Base-by-base conservation (phyloP, 805 yeast genomes). In the Candida manassasensis region DNA sequence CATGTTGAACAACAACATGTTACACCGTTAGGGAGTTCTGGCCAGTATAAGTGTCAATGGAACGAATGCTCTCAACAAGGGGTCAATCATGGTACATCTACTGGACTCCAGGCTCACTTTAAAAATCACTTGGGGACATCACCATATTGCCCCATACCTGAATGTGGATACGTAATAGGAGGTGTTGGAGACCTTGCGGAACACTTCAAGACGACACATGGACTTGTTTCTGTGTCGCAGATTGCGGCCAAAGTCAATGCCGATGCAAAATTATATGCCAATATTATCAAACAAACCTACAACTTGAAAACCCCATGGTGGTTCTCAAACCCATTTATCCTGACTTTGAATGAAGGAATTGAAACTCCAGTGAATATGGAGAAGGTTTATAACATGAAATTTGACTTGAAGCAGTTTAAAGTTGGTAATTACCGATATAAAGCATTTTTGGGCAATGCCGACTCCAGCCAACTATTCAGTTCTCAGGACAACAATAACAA, bases 71-170 rank as follows among this genome's bases (percentile, higher is more conserved):
- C 71, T 10, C 44, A 77, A 11, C 64, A 59, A 35, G 81, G 79
- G 4, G 52, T 70, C 2, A 61, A 61, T 18, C 79, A 73, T 48
- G 76, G 75, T 11, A 70, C 77, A 8, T 50, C 79, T 33, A 73
- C 73, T 53, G 80, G 82, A 1, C 61, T 83, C 21, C 63, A 78
- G 0, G 66, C 82, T 0, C 90, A 82, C 49, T 61, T 80, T 44
- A 54, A 85, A 37, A 66, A 75, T 1, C 90, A 83, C 52, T 75
- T 83, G 0, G 79, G 82, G 1, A 84, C 81, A 46, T 70, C 70
- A 46, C 85, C 85, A 22, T 79, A 72, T 44, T 83, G 90, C 52
- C 67, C 73, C 1, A 61, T 80, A 10, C 84, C 84, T 2, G 84
- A 79, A 43, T 83, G 90, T 53, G 71, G 69, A 34, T 68, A 73